Conservation (phyloP, 169 alveolate genomes). For the Fabrea salina region DNA sequence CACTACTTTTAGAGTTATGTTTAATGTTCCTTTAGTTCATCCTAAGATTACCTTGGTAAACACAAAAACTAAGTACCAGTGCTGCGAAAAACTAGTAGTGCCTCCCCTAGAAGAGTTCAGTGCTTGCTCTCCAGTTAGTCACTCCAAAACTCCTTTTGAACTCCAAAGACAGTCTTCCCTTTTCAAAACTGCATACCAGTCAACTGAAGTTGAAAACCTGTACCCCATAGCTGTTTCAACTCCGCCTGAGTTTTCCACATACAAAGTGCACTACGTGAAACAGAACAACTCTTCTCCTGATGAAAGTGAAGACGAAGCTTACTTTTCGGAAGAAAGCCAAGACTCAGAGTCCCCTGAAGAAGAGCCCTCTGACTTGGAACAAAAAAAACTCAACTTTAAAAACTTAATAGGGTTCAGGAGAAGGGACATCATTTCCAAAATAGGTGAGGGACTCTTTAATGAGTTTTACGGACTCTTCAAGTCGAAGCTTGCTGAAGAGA, state of each 20-base stretch:
- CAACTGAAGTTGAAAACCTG: no score
- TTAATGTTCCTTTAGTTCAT: no score
- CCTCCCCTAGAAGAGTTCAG: no score
- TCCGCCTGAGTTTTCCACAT: not conserved
- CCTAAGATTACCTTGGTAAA: not conserved
- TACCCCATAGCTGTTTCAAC: not conserved
- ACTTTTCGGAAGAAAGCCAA: not conserved
- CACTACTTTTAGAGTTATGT: no score
- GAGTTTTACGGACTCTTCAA: slow-evolving; percentile 16
- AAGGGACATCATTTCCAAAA: not conserved
- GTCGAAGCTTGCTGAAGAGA: not conserved
- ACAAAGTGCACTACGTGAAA: not conserved
- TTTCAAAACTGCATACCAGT: no score
- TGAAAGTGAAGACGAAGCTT: not conserved
- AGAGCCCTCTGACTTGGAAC: not conserved
- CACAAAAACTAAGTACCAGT: not conserved
- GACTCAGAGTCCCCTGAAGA: not conserved
- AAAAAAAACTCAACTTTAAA: not conserved
- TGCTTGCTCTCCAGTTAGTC: no score
- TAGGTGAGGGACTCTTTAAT: not conserved
- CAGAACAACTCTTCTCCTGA: not conserved
- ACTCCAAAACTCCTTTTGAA: no score
- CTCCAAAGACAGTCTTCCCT: no score
- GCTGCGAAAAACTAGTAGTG: no score
- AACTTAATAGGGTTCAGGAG: not conserved